These are phyloP conservation scores for Lasiosphaeria ovina DNA, from an alignment of 495 filamentous ascomycete genomes.

Conservation along the genomic window DNA sequence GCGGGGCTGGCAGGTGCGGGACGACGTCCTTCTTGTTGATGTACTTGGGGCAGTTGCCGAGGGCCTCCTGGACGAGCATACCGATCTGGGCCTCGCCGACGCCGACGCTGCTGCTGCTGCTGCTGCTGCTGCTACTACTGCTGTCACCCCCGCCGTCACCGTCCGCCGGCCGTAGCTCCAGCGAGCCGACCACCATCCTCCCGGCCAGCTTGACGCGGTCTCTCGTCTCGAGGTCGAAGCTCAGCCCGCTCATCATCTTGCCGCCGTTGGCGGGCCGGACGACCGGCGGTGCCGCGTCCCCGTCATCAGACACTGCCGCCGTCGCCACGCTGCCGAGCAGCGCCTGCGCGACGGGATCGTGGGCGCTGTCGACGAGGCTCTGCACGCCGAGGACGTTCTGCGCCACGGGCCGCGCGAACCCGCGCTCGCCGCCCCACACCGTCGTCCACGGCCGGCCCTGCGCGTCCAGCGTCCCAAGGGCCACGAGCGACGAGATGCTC, in stretches of 20 bases:
- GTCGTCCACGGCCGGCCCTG: slow-evolving; percentile 69
- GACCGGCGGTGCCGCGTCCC: slow-evolving; percentile 31
- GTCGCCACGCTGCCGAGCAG: slow-evolving; percentile 45
- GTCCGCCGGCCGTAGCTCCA: slow-evolving; percentile 24
- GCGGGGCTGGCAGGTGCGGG: slow-evolving; percentile 51
- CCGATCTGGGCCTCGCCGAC: slow-evolving; percentile 62
- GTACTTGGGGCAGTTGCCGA: slow-evolving; percentile 85
- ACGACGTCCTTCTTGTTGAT: slow-evolving; percentile 67
- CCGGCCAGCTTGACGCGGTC: slow-evolving; percentile 52
- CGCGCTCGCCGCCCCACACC: slow-evolving; percentile 67
- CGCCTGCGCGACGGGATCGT: slow-evolving; percentile 64
- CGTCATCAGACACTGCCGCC: background rate
- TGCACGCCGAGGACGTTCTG: slow-evolving; percentile 57
- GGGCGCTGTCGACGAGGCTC: slow-evolving; percentile 53
- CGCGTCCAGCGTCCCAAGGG: slow-evolving; percentile 65
- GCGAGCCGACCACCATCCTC: slow-evolving; percentile 56
- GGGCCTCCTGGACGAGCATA: slow-evolving; percentile 62
- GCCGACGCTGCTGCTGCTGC: too few species aligned
- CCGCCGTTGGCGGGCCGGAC: slow-evolving; percentile 8
- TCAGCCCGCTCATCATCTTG: slow-evolving; percentile 57
- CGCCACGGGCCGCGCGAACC: slow-evolving; percentile 60
- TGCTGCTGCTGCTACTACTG: too few species aligned
- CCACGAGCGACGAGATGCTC: slow-evolving; percentile 59
- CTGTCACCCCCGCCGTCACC: slow-evolving; percentile 26
- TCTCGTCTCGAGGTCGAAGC: slow-evolving; percentile 64